Conservation (phyloP, 2,329 filamentous ascomycete genomes). For the Fusarium odoratissimum region DNA sequence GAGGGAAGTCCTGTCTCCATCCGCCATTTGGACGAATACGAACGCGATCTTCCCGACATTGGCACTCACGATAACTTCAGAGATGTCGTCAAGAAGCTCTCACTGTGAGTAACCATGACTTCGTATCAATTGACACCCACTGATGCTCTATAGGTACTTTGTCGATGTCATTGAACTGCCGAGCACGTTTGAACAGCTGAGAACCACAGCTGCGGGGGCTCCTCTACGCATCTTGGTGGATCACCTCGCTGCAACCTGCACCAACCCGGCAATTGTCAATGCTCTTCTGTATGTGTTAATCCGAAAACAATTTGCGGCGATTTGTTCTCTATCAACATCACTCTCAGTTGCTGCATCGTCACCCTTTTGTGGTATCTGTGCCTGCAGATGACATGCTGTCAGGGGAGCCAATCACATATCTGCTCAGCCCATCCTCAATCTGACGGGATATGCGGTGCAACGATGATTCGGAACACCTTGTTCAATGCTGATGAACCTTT, state of each 20-base stretch:
- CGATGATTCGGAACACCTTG: background rate
- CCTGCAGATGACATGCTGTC: slow-evolving; percentile 14
- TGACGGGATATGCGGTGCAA: slow-evolving; percentile 16
- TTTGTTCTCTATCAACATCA: background rate
- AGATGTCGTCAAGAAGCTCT: slow-evolving; percentile 74
- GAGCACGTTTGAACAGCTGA: slow-evolving; percentile 78
- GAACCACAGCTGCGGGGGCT: slow-evolving; percentile 72
- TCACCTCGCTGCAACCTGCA: slow-evolving; percentile 71
- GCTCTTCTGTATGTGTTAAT: slow-evolving; percentile 72
- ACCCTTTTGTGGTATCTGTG: slow-evolving; percentile 3
- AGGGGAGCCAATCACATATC: slow-evolving; percentile 29
- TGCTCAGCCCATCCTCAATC: slow-evolving; percentile 6
- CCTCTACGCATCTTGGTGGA: slow-evolving; percentile 69
- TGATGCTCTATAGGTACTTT: slow-evolving; percentile 64
- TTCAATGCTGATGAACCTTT: background rate
- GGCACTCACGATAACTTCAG: slow-evolving; percentile 69
- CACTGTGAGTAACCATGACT: slow-evolving; percentile 57
- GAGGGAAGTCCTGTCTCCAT: slow-evolving; percentile 52
- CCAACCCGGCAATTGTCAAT: slow-evolving; percentile 77
- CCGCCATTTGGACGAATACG: slow-evolving; percentile 46
- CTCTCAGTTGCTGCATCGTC: background rate
- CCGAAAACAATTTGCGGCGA: background rate
- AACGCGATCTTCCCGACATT: slow-evolving; percentile 66
- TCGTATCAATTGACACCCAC: background rate
- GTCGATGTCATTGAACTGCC: slow-evolving; percentile 71